A percentile compares a stretch with the other conserved stretches of the same genome.
Conservation (phyloP, 805 yeast species). For the Wickerhamiella lipophila region DNA sequence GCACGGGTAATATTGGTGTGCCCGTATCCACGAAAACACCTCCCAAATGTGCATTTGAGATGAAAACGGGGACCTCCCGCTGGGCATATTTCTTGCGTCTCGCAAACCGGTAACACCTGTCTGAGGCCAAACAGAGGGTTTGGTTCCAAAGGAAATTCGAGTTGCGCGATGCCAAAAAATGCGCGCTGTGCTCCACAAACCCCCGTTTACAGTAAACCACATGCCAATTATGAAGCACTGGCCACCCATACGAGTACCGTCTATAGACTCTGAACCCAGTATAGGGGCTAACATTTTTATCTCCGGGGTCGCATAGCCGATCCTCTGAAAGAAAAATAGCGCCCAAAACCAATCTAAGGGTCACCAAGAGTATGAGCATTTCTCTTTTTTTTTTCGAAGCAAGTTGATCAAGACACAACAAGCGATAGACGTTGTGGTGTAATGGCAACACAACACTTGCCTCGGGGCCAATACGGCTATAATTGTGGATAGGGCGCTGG, state of each 20-base stretch:
- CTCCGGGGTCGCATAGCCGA: constrained; percentile 16
- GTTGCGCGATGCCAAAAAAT: constrained; percentile 15
- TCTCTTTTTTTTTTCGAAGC: too few relatives aligned
- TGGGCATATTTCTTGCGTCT: constrained; percentile 42
- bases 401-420: too few relatives aligned
- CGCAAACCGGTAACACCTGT: constrained; percentile 44
- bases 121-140: constrained; percentile 16
- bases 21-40: constrained; percentile 39
- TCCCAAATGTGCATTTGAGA: constrained; percentile 52
- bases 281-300: constrained; percentile 27
- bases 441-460: not conserved
- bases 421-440: too few relatives aligned
- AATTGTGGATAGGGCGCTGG: too few relatives aligned
- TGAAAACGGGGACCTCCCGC: constrained; percentile 35
- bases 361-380: not conserved
- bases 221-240: constrained; percentile 34
- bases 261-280: constrained; percentile 47
- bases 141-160: constrained; percentile 17
- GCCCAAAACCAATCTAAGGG: not conserved
- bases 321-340: constrained; percentile 2
- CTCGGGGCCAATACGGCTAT: too few relatives aligned
- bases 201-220: constrained; percentile 45
- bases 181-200: constrained; percentile 15
- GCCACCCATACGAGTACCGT: constrained; percentile 35
- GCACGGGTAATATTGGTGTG: constrained; percentile 41